Evolutionary conservation across 495 filamentous ascomycete species (phyloP).

Genomic region (Neohortaea acidophila): DNA sequence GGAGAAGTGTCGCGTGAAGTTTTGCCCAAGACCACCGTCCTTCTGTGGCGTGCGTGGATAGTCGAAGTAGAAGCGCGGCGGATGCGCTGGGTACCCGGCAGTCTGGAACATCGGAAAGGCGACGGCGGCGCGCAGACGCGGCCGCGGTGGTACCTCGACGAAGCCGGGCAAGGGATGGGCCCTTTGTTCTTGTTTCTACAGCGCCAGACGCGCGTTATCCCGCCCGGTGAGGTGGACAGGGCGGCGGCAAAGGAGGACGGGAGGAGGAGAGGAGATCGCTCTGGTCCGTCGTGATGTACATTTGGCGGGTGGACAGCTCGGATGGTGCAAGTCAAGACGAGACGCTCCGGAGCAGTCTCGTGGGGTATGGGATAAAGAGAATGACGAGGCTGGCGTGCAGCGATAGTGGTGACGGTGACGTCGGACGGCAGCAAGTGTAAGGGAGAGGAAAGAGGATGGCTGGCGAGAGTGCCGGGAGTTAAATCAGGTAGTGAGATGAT

Average conservation of each 20-base stretch:
- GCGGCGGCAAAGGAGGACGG: slow-evolving; percentile 14
- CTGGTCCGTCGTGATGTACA: slow-evolving; percentile 16
- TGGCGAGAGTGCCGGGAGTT: no score
- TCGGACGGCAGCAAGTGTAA: no score
- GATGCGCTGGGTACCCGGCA: slow-evolving; percentile 23
- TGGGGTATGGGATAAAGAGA: neutral
- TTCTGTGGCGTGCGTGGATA: slow-evolving; percentile 25
- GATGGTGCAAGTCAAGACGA: slow-evolving; percentile 14
- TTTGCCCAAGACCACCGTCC: slow-evolving; percentile 19
- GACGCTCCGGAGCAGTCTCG: slow-evolving; percentile 1
- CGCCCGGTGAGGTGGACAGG: slow-evolving; percentile 12
- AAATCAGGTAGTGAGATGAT: no score
- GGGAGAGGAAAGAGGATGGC: no score
- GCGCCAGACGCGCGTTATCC: slow-evolving; percentile 9
- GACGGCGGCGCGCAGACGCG: slow-evolving; percentile 16
- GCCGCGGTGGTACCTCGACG: slow-evolving; percentile 5
- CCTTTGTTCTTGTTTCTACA: neutral
- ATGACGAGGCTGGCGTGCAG: neutral
- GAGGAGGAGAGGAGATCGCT: slow-evolving; percentile 19
- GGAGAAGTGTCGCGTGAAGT: slow-evolving; percentile 24
- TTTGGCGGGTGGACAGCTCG: slow-evolving; percentile 15
- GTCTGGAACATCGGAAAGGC: slow-evolving; percentile 21
- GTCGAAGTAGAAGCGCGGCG: slow-evolving; percentile 24
- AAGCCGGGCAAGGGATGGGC: slow-evolving; percentile 1
- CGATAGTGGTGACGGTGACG: neutral